phyloP scores from a whole-genome alignment of 2,329 filamentous ascomycete genomes.

The Ascocoryne sarcoides region DNA sequence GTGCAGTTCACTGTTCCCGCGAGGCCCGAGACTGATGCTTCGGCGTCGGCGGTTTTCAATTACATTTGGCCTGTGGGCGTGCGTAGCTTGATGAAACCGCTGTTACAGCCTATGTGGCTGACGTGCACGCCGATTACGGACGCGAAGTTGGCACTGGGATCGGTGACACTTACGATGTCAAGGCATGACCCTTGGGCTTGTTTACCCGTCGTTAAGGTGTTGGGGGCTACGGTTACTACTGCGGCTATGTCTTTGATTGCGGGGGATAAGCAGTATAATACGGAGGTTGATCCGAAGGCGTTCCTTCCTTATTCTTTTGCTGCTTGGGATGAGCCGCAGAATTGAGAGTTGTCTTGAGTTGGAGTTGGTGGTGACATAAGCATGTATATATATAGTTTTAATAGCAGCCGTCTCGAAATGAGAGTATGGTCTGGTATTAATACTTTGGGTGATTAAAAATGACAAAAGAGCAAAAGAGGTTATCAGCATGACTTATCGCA shows the following conservation, averaged over 20 bases:
- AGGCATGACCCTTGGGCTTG: background rate
- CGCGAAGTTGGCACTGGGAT: background rate
- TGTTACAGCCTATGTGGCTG: background rate
- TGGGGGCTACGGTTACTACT: background rate
- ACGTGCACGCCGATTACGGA: background rate
- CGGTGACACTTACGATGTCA: background rate
- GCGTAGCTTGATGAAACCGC: background rate
- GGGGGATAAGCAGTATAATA: background rate
- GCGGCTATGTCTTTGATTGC: background rate
- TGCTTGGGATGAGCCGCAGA: background rate
- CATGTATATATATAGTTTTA: too few relatives aligned
- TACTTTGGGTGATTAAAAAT: too few relatives aligned
- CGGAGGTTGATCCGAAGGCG: background rate
- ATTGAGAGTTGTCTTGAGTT: too few relatives aligned
- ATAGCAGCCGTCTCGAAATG: too few relatives aligned
- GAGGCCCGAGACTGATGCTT: background rate
- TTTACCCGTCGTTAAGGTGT: background rate
- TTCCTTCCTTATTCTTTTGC: background rate
- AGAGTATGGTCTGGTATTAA: too few relatives aligned
- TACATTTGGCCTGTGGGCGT: background rate
- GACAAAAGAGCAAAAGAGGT: too few relatives aligned
- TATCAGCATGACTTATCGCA: too few relatives aligned
- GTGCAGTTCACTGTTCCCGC: background rate
- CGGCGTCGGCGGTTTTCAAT: background rate
- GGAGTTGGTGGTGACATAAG: too few relatives aligned